These are phyloP conservation scores for Diutina pseudorugosa DNA, from an alignment of 1,139 yeast genomes.

Conservation along the genomic window DNA sequence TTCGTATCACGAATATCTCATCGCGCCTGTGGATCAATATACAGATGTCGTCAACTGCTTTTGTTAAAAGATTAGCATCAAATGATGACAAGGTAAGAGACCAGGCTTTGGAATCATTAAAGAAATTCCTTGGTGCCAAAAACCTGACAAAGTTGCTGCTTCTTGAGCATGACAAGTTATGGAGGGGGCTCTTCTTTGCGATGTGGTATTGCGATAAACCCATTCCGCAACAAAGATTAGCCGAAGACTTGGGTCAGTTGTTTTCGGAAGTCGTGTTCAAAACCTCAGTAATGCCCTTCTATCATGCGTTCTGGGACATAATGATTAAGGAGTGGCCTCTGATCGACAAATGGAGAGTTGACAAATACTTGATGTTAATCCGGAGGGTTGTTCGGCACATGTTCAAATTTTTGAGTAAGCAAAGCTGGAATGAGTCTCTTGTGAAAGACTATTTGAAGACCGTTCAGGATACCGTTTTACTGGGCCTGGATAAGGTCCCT, in stretches of 20 bases:
- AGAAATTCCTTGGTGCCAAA: constrained; percentile 39
- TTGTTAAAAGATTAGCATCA: constrained; percentile 77
- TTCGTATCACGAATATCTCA: background rate
- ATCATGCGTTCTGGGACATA: constrained; percentile 73
- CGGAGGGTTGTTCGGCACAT: constrained; percentile 65
- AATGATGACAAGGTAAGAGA: constrained; percentile 68
- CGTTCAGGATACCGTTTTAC: constrained; percentile 33
- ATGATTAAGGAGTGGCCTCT: constrained; percentile 74
- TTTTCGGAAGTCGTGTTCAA: constrained; percentile 34
- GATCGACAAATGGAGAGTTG: constrained; percentile 78
- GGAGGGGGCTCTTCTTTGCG: constrained; percentile 87
- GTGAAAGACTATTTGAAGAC: constrained; percentile 35
- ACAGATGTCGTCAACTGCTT: constrained; percentile 11
- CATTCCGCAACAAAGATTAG: constrained; percentile 77
- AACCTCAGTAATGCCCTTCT: constrained; percentile 35
- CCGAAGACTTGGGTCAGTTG: constrained; percentile 58
- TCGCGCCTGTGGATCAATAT: background rate
- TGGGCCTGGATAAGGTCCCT: constrained; percentile 50
- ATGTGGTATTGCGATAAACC: constrained; percentile 98
- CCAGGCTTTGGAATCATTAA: constrained; percentile 59
- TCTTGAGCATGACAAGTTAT: constrained; percentile 64
- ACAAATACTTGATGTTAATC: constrained; percentile 71
- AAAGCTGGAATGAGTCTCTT: constrained; percentile 44
- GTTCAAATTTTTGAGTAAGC: constrained; percentile 39
- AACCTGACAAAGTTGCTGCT: constrained; percentile 15